Base-by-base conservation (phyloP, 495 filamentous ascomycete genomes). In the Monascus purpureus region DNA sequence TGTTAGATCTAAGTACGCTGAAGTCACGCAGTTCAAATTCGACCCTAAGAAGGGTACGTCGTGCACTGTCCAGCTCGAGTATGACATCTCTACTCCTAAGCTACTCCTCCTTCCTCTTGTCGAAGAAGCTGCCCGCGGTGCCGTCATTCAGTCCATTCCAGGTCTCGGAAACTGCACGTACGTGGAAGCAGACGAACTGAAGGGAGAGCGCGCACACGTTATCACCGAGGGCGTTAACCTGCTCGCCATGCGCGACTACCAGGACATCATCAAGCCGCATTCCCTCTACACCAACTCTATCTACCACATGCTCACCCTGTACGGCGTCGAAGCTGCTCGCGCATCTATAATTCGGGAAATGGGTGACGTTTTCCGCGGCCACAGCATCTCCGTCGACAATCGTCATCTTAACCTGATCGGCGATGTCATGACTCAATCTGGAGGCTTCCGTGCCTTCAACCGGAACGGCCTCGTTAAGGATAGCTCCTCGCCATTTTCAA, bases 351-450 rank as follows among this genome's bases (percentile, higher is more conserved):
- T 96, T 32, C 70, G 68, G 24, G 90, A 99, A 62, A 76, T 96
- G 53, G 71, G 75, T 31, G 69, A 67, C 38, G 85, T 96, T 36
- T 99, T 99, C 71, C 63, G 68, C 35, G 74, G 76, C 55, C 87
- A 99, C 73, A 82, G 81, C 50, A 99, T 99, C 63, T 73, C 67
- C 36, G 90, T 99, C 38, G 86, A 99, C 49, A 72, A 79, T 33
- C 75, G 90, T 36, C 90, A 99, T 58, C 59, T 99, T 42, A 94
- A 88, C 58, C 68, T 97, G 37, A 94, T 97, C 42, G 88, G 80
- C 32, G 90, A 97, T 59, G 81, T 79, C 56, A 97, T 97, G 90
- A 96, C 92, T 12, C 62, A 85, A 16, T 75, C 73, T 38, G 90
- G 90, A 40, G 74, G 73, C 12, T 96, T 90, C 58, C 75, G 70